These are phyloP conservation scores for Musa schizocarpa DNA, from an alignment of 176 grass and related monocot genomes.

Conservation along the genomic window DNA sequence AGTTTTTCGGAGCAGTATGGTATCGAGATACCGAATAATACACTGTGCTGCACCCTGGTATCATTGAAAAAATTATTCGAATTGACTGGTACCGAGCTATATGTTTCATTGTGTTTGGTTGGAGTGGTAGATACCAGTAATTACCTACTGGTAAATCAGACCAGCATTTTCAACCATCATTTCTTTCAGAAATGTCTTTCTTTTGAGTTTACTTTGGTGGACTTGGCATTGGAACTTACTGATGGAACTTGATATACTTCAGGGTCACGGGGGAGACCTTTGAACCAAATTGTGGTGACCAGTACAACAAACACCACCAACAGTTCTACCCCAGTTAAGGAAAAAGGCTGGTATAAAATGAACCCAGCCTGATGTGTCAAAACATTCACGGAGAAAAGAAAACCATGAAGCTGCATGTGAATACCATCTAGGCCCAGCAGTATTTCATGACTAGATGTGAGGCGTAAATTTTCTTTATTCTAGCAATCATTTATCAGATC, in stretches of 20 bases:
- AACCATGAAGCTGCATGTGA: conserved; percentile 84
- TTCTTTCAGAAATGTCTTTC: too few species aligned
- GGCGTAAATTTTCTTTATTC: conserved; percentile 37
- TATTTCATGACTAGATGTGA: conserved; percentile 86
- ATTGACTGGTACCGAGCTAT: too few species aligned
- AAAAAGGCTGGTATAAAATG: conserved; percentile 78
- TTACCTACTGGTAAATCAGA: too few species aligned
- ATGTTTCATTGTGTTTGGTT: too few species aligned
- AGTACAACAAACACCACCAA: conserved; percentile 18
- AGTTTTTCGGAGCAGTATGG: too few species aligned
- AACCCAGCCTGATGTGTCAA: conserved; percentile 59
- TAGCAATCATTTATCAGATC: too few species aligned
- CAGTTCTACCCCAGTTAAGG: conserved; percentile 27
- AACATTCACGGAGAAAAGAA: conserved; percentile 82
- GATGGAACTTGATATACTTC: not conserved
- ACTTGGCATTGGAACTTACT: not conserved
- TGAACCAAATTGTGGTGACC: conserved; percentile 26
- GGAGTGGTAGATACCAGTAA: too few species aligned
- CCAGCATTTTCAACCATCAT: too few species aligned
- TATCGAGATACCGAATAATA: too few species aligned
- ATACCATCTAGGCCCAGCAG: conserved; percentile 78
- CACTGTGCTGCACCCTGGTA: too few species aligned
- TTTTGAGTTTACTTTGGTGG: too few species aligned
- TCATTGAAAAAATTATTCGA: too few species aligned
- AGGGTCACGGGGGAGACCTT: conserved; percentile 65